phyloP scores from a whole-genome alignment of 2,329 filamentous ascomycete species.

The Pseudogymnoascus sp. region DNA sequence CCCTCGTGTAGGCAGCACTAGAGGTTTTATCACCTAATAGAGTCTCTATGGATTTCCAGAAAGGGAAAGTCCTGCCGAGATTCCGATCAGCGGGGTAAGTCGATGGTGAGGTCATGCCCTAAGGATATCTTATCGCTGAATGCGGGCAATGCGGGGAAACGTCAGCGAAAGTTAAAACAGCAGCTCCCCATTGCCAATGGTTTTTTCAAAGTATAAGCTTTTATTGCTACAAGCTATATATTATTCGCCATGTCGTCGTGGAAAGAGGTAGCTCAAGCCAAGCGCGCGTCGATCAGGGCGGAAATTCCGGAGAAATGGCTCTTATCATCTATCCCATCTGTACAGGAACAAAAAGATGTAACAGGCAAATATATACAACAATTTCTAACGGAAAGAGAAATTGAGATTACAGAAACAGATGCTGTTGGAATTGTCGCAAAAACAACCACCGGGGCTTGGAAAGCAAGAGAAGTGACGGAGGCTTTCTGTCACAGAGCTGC shows the following conservation, averaged over 20 bases:
- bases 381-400: constrained; percentile 43
- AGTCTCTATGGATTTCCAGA: not conserved
- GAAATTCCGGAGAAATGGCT: constrained; percentile 51
- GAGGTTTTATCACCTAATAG: not conserved
- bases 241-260: constrained; percentile 30
- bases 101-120: not conserved
- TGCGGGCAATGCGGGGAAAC: not conserved
- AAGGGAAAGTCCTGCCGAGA: not conserved
- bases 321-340: constrained; percentile 38
- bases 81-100: not conserved
- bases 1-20: not conserved
- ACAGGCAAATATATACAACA: constrained; percentile 48
- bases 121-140: not conserved
- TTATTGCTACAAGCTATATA: not conserved
- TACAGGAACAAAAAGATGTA: constrained; percentile 45
- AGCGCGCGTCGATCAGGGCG: constrained; percentile 44
- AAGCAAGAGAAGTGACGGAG: constrained; percentile 42
- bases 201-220: not conserved
- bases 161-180: not conserved
- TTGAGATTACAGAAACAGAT: constrained; percentile 53
- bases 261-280: constrained; percentile 41
- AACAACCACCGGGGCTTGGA: constrained; percentile 47
- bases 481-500: constrained; percentile 48
- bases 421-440: constrained; percentile 47
- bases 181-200: not conserved